Evolutionary conservation across 1,139 yeast genomes (phyloP).

Genomic region (Yamadazyma aaseri): DNA sequence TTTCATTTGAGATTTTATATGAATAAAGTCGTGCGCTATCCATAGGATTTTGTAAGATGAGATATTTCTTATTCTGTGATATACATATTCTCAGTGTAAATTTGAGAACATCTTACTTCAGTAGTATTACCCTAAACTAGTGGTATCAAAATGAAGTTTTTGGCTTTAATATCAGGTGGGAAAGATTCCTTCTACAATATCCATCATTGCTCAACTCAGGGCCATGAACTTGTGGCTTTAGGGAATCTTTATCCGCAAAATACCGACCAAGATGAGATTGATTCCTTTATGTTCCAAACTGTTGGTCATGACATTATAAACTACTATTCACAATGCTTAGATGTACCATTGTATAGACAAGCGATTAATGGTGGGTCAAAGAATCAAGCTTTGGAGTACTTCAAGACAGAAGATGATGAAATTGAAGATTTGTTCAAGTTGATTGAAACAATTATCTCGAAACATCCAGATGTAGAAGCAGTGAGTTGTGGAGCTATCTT

Average conservation of each 20-base stretch:
- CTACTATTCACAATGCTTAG: conserved; percentile 66
- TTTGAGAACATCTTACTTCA: background rate
- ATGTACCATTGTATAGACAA: conserved; percentile 77
- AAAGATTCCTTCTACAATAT: conserved; percentile 92
- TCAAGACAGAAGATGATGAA: conserved; percentile 67
- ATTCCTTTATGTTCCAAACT: conserved; percentile 96
- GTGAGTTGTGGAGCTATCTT: conserved; percentile 95
- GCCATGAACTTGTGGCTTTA: conserved; percentile 80
- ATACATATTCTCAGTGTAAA: background rate
- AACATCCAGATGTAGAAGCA: conserved; percentile 75
- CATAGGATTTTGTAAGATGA: background rate
- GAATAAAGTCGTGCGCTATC: background rate
- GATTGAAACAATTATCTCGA: conserved; percentile 41
- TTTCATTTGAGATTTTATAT: conserved; percentile 8
- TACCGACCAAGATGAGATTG: conserved; percentile 60
- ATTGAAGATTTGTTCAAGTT: conserved; percentile 73
- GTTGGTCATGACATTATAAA: conserved; percentile 88
- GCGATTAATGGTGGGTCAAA: conserved; percentile 62
- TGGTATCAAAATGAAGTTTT: conserved; percentile 70
- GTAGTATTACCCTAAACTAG: background rate
- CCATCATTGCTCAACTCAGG: conserved; percentile 75
- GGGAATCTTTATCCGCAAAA: conserved; percentile 77
- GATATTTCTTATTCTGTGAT: background rate
- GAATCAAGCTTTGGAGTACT: conserved; percentile 69
- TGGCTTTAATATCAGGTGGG: conserved; percentile 92